These are phyloP conservation scores for Hypoxylon trugodes DNA, from an alignment of 495 filamentous ascomycete genomes.

Conservation along the genomic window DNA sequence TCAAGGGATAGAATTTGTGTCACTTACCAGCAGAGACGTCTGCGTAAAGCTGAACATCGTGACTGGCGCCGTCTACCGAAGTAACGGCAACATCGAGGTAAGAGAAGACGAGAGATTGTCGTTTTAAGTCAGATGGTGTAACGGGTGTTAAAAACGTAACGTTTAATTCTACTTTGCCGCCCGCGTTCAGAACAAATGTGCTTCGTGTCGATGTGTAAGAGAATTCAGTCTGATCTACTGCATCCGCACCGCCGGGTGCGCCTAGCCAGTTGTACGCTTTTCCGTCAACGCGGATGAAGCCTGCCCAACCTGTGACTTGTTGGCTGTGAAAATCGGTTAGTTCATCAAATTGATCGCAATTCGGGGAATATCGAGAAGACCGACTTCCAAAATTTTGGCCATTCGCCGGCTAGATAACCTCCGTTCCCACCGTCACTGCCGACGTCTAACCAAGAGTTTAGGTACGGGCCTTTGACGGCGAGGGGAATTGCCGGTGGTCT, in stretches of 20 bases:
- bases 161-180: slow-evolving; percentile 69
- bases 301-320: slow-evolving; percentile 77
- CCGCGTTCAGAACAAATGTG: slow-evolving; percentile 82
- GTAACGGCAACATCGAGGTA: slow-evolving; percentile 77
- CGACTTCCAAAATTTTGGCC: slow-evolving; percentile 62
- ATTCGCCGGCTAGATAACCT: slow-evolving; percentile 74
- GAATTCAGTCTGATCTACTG: slow-evolving; percentile 59
- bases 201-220: slow-evolving; percentile 89
- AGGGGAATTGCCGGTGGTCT: slow-evolving; percentile 82
- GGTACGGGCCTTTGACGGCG: slow-evolving; percentile 82
- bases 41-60: slow-evolving; percentile 81
- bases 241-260: slow-evolving; percentile 60
- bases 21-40: slow-evolving; percentile 86
- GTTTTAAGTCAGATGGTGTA: slow-evolving; percentile 81
- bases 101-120: slow-evolving; percentile 88
- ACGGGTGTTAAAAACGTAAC: slow-evolving; percentile 90
- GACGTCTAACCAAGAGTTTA: slow-evolving; percentile 79
- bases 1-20: slow-evolving; percentile 59
- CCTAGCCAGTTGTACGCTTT: slow-evolving; percentile 70
- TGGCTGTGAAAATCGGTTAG: slow-evolving; percentile 69
- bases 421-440: slow-evolving; percentile 74
- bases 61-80: slow-evolving; percentile 61
- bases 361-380: slow-evolving; percentile 47
- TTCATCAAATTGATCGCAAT: slow-evolving; percentile 60
- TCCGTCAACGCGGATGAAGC: slow-evolving; percentile 65